A percentile compares a stretch with the other conserved stretches of the same genome.
Evolutionary conservation across 2,329 filamentous ascomycete genomes (phyloP).

Genomic region (Penicillium sp.): DNA sequence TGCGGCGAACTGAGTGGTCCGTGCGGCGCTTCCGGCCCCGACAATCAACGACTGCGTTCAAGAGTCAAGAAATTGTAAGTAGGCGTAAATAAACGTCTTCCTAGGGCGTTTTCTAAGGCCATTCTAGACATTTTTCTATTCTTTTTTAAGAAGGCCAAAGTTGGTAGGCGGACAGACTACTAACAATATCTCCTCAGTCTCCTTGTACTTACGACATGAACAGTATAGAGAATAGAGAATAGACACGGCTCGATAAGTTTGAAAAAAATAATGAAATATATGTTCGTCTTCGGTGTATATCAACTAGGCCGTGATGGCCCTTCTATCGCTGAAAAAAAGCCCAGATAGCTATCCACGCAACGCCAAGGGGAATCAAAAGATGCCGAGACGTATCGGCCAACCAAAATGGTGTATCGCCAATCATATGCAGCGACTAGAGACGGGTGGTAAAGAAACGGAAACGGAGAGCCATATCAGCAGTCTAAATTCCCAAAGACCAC

Average conservation of each 20-base stretch:
- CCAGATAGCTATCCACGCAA: constrained; percentile 14
- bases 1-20: constrained; percentile 13
- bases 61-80: background rate
- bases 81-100: background rate
- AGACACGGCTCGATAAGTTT: background rate
- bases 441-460: background rate
- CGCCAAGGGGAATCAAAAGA: constrained; percentile 22
- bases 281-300: constrained; percentile 11
- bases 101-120: too few species aligned
- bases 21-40: constrained; percentile 8
- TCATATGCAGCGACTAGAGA: constrained; percentile 7
- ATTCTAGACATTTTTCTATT: too few species aligned
- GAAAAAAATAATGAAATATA: constrained; percentile 1
- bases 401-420: constrained; percentile 10
- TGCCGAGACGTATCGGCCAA: constrained; percentile 6
- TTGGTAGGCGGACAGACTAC: background rate
- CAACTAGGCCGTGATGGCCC: constrained; percentile 11
- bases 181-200: background rate
- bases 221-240: too few species aligned
- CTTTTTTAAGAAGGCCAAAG: too few species aligned
- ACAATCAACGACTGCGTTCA: too few species aligned
- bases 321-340: constrained; percentile 13
- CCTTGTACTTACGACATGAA: too few species aligned
- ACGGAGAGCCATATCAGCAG: background rate
- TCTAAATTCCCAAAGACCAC: constrained; percentile 64